Conservation (phyloP, 2,329 filamentous ascomycete genomes). For the Teratosphaeria epicoccoides region DNA sequence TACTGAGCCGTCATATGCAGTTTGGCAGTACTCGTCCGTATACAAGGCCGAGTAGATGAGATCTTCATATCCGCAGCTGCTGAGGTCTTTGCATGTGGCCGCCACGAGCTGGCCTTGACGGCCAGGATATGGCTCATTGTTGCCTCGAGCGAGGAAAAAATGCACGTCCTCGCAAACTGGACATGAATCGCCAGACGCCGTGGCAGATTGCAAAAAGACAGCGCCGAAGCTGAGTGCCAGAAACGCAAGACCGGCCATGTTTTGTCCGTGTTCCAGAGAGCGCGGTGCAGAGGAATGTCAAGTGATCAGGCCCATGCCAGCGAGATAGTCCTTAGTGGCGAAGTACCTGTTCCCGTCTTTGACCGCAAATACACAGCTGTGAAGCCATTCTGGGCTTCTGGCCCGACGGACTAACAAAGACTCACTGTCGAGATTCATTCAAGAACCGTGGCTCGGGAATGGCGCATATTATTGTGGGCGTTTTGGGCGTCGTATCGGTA, state of each 20-base stretch:
- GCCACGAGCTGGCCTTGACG: conserved; percentile 24
- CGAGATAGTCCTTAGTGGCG: not conserved
- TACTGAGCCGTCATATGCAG: conserved; percentile 11
- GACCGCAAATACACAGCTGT: not conserved
- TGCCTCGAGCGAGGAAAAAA: conserved; percentile 20
- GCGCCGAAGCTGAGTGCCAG: not conserved
- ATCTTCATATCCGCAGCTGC: conserved; percentile 25
- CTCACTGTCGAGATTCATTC: not conserved
- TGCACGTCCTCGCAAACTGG: conserved; percentile 13
- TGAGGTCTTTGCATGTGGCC: conserved; percentile 22
- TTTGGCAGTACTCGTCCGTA: conserved; percentile 10
- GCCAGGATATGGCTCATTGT: conserved; percentile 29
- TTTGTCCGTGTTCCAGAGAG: not conserved
- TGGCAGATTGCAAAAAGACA: not conserved
- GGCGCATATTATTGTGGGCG: too few relatives aligned
- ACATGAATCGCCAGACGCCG: not conserved
- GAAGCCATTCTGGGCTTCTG: too few relatives aligned
- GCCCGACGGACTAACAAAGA: not conserved
- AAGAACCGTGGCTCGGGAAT: not conserved
- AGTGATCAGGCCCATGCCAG: not conserved
- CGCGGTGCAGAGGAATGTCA: not conserved
- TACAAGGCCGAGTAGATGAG: conserved; percentile 14
- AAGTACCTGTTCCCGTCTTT: not conserved
- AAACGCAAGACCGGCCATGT: not conserved
- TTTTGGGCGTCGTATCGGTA: not conserved